Conservation (phyloP, 2,329 filamentous ascomycete species). For the Diaporthe sp. region DNA sequence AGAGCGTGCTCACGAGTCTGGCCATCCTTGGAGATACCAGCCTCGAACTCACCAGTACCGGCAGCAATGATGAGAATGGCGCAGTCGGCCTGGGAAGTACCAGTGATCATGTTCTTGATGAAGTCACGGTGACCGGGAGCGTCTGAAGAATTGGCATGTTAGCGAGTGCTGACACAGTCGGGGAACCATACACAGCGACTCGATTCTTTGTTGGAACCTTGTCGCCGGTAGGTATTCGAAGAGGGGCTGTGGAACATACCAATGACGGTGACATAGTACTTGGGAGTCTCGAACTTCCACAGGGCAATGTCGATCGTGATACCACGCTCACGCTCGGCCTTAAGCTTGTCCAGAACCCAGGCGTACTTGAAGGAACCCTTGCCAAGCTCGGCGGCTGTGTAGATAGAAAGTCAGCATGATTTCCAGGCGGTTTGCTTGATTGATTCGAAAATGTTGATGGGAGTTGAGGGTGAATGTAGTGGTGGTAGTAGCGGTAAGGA, state of each 20-base stretch:
- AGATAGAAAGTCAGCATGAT: constrained; percentile 38
- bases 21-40: constrained; percentile 99
- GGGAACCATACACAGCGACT: not conserved
- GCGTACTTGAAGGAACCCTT: constrained; percentile 99
- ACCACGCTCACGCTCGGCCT: constrained; percentile 99
- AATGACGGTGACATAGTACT: constrained; percentile 98
- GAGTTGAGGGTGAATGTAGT: not conserved
- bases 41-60: constrained; percentile 99
- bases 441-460: not conserved
- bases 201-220: not conserved
- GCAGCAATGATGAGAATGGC: constrained; percentile 99
- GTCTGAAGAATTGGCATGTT: constrained; percentile 63
- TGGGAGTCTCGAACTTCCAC: constrained; percentile 99
- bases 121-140: constrained; percentile 99
- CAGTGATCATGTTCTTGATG: constrained; percentile 99
- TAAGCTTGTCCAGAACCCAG: constrained; percentile 99
- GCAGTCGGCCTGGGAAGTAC: constrained; percentile 99
- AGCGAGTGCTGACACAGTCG: constrained; percentile 40
- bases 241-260: constrained; percentile 65
- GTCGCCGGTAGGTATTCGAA: not conserved
- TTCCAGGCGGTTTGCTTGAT: too few relatives aligned
- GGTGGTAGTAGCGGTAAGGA: not conserved
- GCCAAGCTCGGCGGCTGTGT: constrained; percentile 90
- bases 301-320: constrained; percentile 99
- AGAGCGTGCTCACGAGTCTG: constrained; percentile 99